These are phyloP conservation scores for Fusarium zealandicum DNA, from an alignment of 2,329 filamentous ascomycete genomes.

Conservation along the genomic window DNA sequence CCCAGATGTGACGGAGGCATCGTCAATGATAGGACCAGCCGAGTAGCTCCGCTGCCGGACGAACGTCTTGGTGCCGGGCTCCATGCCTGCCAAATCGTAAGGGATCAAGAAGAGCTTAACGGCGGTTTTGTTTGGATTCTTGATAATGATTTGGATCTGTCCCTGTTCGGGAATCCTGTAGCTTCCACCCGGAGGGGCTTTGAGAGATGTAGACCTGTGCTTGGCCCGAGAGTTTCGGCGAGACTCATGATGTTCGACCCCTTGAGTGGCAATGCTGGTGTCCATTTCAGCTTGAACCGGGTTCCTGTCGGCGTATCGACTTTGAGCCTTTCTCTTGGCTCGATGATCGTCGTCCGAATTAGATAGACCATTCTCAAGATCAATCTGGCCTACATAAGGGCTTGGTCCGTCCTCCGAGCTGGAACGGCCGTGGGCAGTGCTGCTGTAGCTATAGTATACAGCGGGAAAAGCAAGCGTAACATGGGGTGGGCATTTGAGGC, in stretches of 20 bases:
- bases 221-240: slow-evolving; percentile 53
- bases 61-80: slow-evolving; percentile 92
- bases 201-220: slow-evolving; percentile 59
- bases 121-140: slow-evolving; percentile 97
- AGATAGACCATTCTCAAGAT: slow-evolving; percentile 81
- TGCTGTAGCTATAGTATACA: slow-evolving; percentile 93
- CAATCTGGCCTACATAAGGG: slow-evolving; percentile 92
- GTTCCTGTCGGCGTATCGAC: slow-evolving; percentile 51
- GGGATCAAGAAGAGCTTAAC: slow-evolving; percentile 95
- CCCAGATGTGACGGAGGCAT: slow-evolving; percentile 49
- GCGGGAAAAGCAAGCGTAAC: slow-evolving; percentile 91
- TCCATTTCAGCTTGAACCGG: slow-evolving; percentile 39
- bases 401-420: slow-evolving; percentile 86
- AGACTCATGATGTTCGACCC: slow-evolving; percentile 16
- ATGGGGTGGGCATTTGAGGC: slow-evolving; percentile 84
- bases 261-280: slow-evolving; percentile 26
- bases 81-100: slow-evolving; percentile 92
- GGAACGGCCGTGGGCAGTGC: slow-evolving; percentile 66
- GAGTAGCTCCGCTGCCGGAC: slow-evolving; percentile 94
- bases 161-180: slow-evolving; percentile 95
- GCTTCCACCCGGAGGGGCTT: slow-evolving; percentile 80
- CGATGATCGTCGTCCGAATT: slow-evolving; percentile 58
- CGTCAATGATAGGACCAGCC: slow-evolving; percentile 82
- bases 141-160: slow-evolving; percentile 95
- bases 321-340: slow-evolving; percentile 57